These are phyloP conservation scores for Ambrosiella xylebori DNA, from an alignment of 2,329 filamentous ascomycete genomes.

Conservation along the genomic window DNA sequence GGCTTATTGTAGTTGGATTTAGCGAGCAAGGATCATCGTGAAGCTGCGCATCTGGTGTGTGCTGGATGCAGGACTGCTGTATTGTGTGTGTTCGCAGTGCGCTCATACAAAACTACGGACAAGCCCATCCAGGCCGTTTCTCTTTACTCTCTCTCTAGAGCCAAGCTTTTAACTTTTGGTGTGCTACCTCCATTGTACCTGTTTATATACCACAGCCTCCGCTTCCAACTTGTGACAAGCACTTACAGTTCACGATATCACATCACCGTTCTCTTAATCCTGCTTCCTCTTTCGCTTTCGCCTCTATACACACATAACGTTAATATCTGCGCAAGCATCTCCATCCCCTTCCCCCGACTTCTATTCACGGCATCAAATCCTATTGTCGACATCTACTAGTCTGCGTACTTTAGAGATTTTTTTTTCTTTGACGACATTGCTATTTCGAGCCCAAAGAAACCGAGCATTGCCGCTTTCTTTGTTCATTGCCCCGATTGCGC, in stretches of 20 bases:
- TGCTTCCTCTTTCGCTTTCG: background rate
- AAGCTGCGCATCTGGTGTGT: background rate
- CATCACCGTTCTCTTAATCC: background rate
- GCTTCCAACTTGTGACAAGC: background rate
- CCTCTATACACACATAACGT: background rate
- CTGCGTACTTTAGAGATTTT: background rate
- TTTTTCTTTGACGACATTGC: background rate
- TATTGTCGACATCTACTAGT: background rate
- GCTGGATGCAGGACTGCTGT: background rate
- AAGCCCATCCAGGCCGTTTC: slow-evolving; percentile 2
- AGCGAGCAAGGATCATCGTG: background rate
- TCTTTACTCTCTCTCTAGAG: slow-evolving; percentile 6
- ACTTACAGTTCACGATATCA: background rate
- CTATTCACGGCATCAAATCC: background rate
- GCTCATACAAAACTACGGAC: slow-evolving; percentile 11
- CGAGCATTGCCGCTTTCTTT: slow-evolving; percentile 3
- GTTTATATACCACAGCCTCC: background rate
- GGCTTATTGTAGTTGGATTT: slow-evolving; percentile 6
- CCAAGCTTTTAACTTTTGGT: slow-evolving; percentile 8
- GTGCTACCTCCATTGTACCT: background rate
- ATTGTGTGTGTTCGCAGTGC: background rate
- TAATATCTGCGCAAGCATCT: background rate
- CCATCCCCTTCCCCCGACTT: background rate
- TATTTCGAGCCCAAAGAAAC: background rate
- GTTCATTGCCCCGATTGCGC: background rate